phyloP scores from a whole-genome alignment of 202 grass and related monocot species.

The Setaria italica region DNA sequence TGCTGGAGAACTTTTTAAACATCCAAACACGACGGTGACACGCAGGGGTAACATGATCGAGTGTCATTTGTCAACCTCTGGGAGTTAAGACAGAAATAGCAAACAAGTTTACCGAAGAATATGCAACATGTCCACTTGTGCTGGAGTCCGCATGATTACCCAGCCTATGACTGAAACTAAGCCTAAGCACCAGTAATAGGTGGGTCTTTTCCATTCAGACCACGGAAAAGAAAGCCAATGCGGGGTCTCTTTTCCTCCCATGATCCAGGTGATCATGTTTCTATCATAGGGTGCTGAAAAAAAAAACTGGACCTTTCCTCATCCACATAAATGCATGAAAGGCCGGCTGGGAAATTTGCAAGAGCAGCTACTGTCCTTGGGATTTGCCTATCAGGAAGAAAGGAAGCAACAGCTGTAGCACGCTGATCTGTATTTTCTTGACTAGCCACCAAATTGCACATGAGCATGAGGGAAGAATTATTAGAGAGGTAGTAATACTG shows the following conservation, averaged over 20 bases:
- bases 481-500: neutral
- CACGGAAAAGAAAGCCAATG: neutral
- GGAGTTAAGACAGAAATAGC: neutral
- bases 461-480: neutral
- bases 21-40: neutral
- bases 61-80: neutral
- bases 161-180: neutral
- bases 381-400: neutral
- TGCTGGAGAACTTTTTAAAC: neutral
- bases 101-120: neutral
- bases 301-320: neutral
- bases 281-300: neutral
- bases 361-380: neutral
- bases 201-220: neutral
- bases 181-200: neutral
- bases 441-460: constrained; percentile 20
- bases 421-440: neutral
- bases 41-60: neutral
- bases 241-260: neutral
- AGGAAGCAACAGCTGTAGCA: neutral
- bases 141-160: neutral
- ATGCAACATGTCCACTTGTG: neutral
- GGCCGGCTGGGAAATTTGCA: neutral
- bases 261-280: constrained; percentile 31
- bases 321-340: neutral